Conservation (phyloP, 225 moss, liverwort and hornwort genomes). For the Physcomitrium patens region DNA sequence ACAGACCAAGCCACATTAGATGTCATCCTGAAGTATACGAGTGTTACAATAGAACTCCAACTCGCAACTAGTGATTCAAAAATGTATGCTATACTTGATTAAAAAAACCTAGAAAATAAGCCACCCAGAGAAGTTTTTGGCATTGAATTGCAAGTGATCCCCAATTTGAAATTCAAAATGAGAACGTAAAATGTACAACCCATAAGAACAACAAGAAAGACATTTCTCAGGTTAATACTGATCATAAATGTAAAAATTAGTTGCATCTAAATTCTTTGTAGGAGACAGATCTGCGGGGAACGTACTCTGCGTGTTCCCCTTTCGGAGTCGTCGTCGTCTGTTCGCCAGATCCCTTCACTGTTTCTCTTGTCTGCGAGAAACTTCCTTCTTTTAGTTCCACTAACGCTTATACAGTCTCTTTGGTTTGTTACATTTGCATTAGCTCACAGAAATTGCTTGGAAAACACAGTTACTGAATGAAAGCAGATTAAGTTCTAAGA, state of each 20-base stretch:
- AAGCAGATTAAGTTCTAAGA: conserved; percentile 7
- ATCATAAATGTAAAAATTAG: neutral
- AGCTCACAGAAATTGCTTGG: conserved; percentile 8
- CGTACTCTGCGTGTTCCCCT: conserved; percentile 59
- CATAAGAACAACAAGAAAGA: conserved; percentile 9
- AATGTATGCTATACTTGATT: neutral
- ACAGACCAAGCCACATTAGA: neutral
- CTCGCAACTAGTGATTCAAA: conserved; percentile 2
- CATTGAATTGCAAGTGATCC: conserved; percentile 3
- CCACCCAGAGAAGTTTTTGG: neutral
- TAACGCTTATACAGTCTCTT: conserved; percentile 43
- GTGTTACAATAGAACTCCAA: conserved; percentile 15
- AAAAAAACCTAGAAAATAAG: conserved; percentile 13
- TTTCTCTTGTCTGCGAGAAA: conserved; percentile 38
- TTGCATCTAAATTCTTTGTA: neutral
- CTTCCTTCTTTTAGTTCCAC: conserved; percentile 32
- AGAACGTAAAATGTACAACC: neutral
- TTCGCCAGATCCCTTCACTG: conserved; percentile 62
- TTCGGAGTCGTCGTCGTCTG: conserved; percentile 54
- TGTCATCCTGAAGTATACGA: neutral
- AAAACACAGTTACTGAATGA: conserved; percentile 6
- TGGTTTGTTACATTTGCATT: conserved; percentile 34
- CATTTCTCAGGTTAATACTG: neutral
- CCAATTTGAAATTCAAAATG: neutral
- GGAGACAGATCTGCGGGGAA: conserved; percentile 16